Base-by-base conservation (phyloP, 495 filamentous ascomycete genomes). In the Trichocladium uniseriatum region DNA sequence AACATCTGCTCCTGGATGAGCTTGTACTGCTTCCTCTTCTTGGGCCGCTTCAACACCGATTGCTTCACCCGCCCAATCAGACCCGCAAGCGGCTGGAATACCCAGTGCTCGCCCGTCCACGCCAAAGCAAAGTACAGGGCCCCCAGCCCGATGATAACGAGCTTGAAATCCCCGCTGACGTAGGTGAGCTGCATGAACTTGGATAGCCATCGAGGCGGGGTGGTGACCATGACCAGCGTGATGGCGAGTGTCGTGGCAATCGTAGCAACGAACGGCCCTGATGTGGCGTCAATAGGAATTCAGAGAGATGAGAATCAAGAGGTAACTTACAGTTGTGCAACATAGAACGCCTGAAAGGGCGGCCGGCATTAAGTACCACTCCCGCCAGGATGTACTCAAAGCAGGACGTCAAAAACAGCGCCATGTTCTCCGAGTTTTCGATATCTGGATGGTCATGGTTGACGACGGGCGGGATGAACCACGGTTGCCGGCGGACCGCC, bases 361-460 rank as follows among this genome's bases (percentile, higher is more conserved):
- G 78, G 6, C 94, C 94, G 37, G 91, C 86, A 55, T 84, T 95
- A 13, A 97, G 73, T 13, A 97, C 84, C 48, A 96, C 74, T 13
- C 84, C 94, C 1, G 87, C 80, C 29, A 95, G 72, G 35, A 92
- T 90, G 66, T 99, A 99, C 65, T 97, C 90, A 60, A 86, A 97
- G 57, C 87, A 94, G 1, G 87, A 94, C 19, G 89, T 70, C 38
- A 96, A 67, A 67, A 96, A 99, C 15, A 99, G 69, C 0, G 83
- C 78, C 0, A 89, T 94, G 56, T 97, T 96, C 61, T 96, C 83
- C 11, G 89, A 95, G 57, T 97, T 97, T 47, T 79, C 71, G 43
- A 90, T 79, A 53, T 94, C 92, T 38, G 83, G 83, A 48, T 89
- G 82, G 8, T 91, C 78, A 9, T 74, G 72, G 56, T 87, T 75